Evolutionary conservation across 495 filamentous ascomycete species (phyloP), one percentile per base, ranked within the genome.

Genomic region (Penicillium odoratum): DNA sequence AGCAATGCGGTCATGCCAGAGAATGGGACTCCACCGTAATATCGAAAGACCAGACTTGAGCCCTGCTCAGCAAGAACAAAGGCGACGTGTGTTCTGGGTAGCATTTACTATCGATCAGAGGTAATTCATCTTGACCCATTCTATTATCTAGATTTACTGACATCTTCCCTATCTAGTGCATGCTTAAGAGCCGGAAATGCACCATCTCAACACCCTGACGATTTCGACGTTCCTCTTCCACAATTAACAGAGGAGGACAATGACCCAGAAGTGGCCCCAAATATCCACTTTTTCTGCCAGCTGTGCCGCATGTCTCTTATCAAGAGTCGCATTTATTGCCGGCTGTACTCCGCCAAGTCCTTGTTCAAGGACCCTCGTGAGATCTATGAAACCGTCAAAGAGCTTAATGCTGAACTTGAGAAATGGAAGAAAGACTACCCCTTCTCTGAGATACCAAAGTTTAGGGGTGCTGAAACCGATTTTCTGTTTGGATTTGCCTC

Each of bases 81-180:
- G 94, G 43, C 94, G 91, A 75, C 83, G 94, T 55, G 93, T 97
- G 15, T 98, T 97, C 67, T 98, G 94, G 94, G 95, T 97, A 59
- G 91, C 88, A 5, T 98, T 97, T 68, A 86, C 95, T 69, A 72
- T 98, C 40, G 94, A 98, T 65, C 94, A 96, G 73, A 93, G 96
- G 83, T 86, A 62, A 36, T 11, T 36, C 42, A 21, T 21, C 28
- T 11, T n/a, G 13, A 5, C 38, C 7, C 30, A 18, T 40, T 11
- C 29, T 34, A 33, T 5, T 6, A 9, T n/a, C 5, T 34, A 34
- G 3, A 21, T 47, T 15, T 7, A 36, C 21, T 31, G 13, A 15
- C 25, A 21, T 29, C 29, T 43, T 16, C n/a, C 7, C 34, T 29
- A 25, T 33, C 4, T 49, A 86, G 83, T 64, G 84, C 95, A 58